These are phyloP conservation scores for Peniophora sp. DNA, from an alignment of 1,284 basidiomycete genomes.

Conservation along the genomic window DNA sequence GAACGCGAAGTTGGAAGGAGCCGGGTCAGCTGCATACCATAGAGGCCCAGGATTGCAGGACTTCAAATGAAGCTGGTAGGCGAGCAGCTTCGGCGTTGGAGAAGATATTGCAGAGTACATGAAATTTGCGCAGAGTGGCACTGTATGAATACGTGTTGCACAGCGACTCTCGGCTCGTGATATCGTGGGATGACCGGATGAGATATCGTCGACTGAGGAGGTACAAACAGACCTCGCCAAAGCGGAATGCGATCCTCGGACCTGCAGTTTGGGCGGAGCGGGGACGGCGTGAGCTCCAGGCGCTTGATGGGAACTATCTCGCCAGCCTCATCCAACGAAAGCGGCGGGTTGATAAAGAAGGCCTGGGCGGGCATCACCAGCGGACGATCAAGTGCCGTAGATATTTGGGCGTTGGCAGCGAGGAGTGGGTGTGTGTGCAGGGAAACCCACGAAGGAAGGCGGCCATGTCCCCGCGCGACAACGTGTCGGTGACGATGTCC, in stretches of 20 bases:
- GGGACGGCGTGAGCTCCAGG: not conserved
- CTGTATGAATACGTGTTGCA: conserved; percentile 20
- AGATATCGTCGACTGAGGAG: conserved; percentile 14
- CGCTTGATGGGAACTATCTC: conserved; percentile 3
- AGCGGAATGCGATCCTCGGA: conserved; percentile 19
- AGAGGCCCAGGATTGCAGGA: conserved; percentile 26
- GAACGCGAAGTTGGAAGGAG: conserved; percentile 9
- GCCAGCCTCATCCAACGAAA: not conserved
- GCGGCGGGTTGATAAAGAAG: conserved; percentile 2
- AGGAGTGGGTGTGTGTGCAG: conserved; percentile 1
- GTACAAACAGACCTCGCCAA: conserved; percentile 23
- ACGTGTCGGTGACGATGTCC: not conserved
- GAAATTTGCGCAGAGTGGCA: conserved; percentile 27
- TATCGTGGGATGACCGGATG: conserved; percentile 14
- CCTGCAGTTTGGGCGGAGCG: not conserved
- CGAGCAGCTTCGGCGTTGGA: conserved; percentile 20
- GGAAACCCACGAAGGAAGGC: conserved; percentile 22
- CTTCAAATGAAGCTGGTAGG: conserved; percentile 21
- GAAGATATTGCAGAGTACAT: conserved; percentile 29
- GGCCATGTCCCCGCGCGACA: conserved; percentile 6
- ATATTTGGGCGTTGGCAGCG: too few species aligned
- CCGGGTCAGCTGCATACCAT: conserved; percentile 22
- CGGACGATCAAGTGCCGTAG: too few species aligned
- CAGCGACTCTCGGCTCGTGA: conserved; percentile 19
- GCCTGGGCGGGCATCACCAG: conserved; percentile 11